phyloP scores from a whole-genome alignment of 495 filamentous ascomycete species.

The Hypoxylon trugodes region DNA sequence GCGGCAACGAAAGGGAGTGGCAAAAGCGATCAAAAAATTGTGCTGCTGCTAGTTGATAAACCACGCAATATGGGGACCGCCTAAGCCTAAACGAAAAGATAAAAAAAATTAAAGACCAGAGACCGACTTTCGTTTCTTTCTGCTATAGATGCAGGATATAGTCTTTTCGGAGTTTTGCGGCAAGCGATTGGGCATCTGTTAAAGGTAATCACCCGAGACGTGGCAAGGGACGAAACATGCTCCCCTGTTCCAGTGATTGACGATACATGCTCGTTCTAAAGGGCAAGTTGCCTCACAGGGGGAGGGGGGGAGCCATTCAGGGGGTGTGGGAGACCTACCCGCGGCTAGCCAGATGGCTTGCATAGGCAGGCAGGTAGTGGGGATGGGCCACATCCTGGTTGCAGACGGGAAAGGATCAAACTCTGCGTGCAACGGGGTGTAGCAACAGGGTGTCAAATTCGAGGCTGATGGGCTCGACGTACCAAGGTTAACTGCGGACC shows the following conservation, averaged over 20 bases:
- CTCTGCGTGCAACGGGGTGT: constrained; percentile 44
- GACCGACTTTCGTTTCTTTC: constrained; percentile 15
- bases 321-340: constrained; percentile 38
- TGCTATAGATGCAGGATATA: constrained; percentile 37
- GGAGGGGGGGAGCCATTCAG: constrained; percentile 20
- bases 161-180: constrained; percentile 29
- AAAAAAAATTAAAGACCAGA: too few species aligned
- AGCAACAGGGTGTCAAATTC: constrained; percentile 43
- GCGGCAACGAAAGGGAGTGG: constrained; percentile 35
- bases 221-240: constrained; percentile 45
- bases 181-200: constrained; percentile 34
- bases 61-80: constrained; percentile 31
- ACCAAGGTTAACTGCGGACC: constrained; percentile 33
- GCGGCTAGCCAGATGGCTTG: constrained; percentile 48
- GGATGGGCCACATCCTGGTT: constrained; percentile 46
- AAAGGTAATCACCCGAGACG: constrained; percentile 41
- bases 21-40: constrained; percentile 38
- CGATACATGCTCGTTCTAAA: constrained; percentile 46
- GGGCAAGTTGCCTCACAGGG: constrained; percentile 43
- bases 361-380: constrained; percentile 44
- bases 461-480: constrained; percentile 45
- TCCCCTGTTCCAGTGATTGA: constrained; percentile 49
- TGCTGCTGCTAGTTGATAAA: constrained; percentile 33
- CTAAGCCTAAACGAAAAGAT: constrained; percentile 31
- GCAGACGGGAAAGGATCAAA: constrained; percentile 48